Evolutionary conservation across 2,329 filamentous ascomycete genomes (phyloP).

Genomic region (Aspergillus fischeri): DNA sequence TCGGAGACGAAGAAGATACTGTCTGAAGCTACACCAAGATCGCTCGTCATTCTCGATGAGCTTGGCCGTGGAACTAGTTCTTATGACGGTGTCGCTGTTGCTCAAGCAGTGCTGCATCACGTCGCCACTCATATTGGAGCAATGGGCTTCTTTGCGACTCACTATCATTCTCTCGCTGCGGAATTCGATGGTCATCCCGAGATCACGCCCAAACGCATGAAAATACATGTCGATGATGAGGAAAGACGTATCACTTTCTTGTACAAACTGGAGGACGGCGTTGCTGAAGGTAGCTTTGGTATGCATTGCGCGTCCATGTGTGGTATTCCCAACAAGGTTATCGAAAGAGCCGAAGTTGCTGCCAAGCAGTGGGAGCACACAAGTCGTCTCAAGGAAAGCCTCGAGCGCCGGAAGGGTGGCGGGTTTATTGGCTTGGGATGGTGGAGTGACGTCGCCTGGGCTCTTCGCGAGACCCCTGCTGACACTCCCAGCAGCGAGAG

Average conservation of each 20-base stretch:
- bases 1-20: slow-evolving; percentile 98
- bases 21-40: slow-evolving; percentile 86
- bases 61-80: slow-evolving; percentile 90
- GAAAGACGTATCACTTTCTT: slow-evolving; percentile 89
- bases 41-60: slow-evolving; percentile 93
- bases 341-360: slow-evolving; percentile 81
- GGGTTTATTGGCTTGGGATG: slow-evolving; percentile 81
- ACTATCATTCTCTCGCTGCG: slow-evolving; percentile 89
- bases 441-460: slow-evolving; percentile 79
- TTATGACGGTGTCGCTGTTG: slow-evolving; percentile 94
- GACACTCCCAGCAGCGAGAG: slow-evolving; percentile 30
- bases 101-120: slow-evolving; percentile 95
- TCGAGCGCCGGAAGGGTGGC: slow-evolving; percentile 74
- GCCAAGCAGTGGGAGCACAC: slow-evolving; percentile 95
- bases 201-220: slow-evolving; percentile 82
- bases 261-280: slow-evolving; percentile 88
- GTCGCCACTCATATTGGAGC: slow-evolving; percentile 90
- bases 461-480: slow-evolving; percentile 56
- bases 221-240: slow-evolving; percentile 84
- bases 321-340: slow-evolving; percentile 77
- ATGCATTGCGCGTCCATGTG: slow-evolving; percentile 99
- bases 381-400: slow-evolving; percentile 78
- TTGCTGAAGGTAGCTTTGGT: slow-evolving; percentile 93
- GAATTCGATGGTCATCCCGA: slow-evolving; percentile 91
- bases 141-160: slow-evolving; percentile 93